Percentiles rank a stretch among this genome's conserved stretches.
phyloP scores from a whole-genome alignment of 176 grass and related monocot species.

The Bromus sterilis region DNA sequence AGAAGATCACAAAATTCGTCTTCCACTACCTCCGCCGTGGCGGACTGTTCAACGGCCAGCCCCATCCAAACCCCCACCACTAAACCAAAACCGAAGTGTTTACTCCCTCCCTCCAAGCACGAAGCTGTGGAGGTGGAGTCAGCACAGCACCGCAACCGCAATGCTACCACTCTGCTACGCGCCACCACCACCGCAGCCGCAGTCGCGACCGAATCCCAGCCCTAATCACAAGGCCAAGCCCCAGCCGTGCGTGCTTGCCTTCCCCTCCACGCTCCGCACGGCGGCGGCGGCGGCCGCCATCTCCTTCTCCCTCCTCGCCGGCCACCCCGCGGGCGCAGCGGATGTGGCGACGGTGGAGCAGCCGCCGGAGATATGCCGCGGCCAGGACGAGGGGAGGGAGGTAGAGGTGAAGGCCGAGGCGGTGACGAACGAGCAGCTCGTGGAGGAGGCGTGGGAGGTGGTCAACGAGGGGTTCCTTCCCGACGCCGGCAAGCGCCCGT shows the following conservation, averaged over 20 bases:
- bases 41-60: background rate
- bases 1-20: background rate
- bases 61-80: background rate
- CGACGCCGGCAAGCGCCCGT: conserved; percentile 48
- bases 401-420: conserved; percentile 29
- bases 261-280: conserved; percentile 43
- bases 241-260: background rate
- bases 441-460: conserved; percentile 96
- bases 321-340: background rate
- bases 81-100: background rate
- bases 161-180: conserved; percentile 35
- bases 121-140: background rate
- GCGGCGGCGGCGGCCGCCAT: conserved; percentile 46
- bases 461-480: conserved; percentile 78
- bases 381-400: background rate
- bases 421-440: conserved; percentile 72
- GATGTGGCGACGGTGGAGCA: background rate
- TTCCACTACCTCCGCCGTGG: background rate
- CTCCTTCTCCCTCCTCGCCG: conserved; percentile 47
- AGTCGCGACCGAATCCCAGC: background rate
- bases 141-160: background rate
- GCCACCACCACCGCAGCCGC: background rate
- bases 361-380: conserved; percentile 15
- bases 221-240: background rate
- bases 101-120: background rate